These are phyloP conservation scores for Citrus unshiu DNA, from an alignment of 345 rosid genomes.

Conservation along the genomic window DNA sequence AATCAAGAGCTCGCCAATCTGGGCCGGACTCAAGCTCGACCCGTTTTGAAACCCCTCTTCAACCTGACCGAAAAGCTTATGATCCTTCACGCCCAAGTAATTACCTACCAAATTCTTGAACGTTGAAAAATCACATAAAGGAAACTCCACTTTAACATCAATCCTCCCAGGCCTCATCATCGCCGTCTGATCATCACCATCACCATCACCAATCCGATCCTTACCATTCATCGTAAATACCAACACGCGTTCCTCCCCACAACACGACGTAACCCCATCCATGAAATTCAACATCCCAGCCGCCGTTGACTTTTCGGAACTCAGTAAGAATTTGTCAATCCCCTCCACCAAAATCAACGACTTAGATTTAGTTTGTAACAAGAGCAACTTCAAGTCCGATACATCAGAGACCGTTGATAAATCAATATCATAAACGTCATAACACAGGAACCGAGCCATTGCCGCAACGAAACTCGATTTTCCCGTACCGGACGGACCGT, in stretches of 20 bases:
- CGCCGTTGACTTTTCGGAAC: slow-evolving; percentile 30
- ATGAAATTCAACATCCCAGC: slow-evolving; percentile 50
- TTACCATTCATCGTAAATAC: slow-evolving; percentile 53
- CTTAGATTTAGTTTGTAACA: slow-evolving; percentile 42
- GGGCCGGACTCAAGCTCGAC: slow-evolving; percentile 43
- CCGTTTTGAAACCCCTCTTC: slow-evolving; percentile 45
- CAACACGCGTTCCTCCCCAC: slow-evolving; percentile 58
- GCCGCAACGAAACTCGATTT: slow-evolving; percentile 61
- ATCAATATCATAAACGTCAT: slow-evolving; percentile 58
- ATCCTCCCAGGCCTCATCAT: slow-evolving; percentile 58
- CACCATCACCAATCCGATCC: slow-evolving; percentile 28
- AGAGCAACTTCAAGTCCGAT: slow-evolving; percentile 46
- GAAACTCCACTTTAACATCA: slow-evolving; percentile 52
- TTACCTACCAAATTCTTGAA: slow-evolving; percentile 40
- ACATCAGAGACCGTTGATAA: slow-evolving; percentile 42
- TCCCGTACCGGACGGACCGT: slow-evolving; percentile 64
- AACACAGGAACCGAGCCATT: slow-evolving; percentile 50
- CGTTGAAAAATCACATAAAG: slow-evolving; percentile 37
- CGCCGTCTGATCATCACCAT: slow-evolving; percentile 31
- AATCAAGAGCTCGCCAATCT: slow-evolving; percentile 50
- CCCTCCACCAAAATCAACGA: slow-evolving; percentile 56
- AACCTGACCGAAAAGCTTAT: slow-evolving; percentile 41
- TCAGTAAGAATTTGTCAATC: slow-evolving; percentile 42
- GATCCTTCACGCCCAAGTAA: slow-evolving; percentile 50
- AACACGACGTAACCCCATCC: slow-evolving; percentile 61